phyloP scores from a whole-genome alignment of 768 basidiomycete genomes.

The Suillus clintonianus region DNA sequence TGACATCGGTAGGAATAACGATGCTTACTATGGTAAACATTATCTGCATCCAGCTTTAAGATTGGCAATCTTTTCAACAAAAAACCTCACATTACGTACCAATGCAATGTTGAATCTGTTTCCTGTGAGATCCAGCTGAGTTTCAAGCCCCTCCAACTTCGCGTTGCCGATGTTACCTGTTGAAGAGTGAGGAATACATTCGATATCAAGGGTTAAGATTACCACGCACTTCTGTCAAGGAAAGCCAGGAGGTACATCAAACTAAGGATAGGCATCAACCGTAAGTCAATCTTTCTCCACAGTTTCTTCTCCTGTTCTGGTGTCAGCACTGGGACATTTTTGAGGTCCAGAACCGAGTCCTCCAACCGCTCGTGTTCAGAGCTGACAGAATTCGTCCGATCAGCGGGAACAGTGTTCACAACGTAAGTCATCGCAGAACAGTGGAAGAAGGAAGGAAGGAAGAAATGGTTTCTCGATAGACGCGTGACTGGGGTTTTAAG shows the following conservation, averaged over 20 bases:
- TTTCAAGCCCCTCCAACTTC: conserved; percentile 57
- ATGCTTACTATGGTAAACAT: conserved; percentile 64
- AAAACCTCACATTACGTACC: conserved; percentile 42
- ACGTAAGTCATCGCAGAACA: background rate
- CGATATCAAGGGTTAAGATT: background rate
- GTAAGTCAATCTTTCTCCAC: conserved; percentile 57
- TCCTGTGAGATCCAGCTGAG: conserved; percentile 53
- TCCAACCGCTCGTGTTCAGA: background rate
- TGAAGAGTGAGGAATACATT: background rate
- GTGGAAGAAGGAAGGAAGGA: background rate
- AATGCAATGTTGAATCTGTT: conserved; percentile 66
- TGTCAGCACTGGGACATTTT: conserved; percentile 21
- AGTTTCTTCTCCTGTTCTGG: conserved; percentile 50
- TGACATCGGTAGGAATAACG: background rate
- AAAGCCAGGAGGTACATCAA: conserved; percentile 64
- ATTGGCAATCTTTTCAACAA: background rate
- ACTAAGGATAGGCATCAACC: conserved; percentile 56
- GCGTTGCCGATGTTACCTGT: conserved; percentile 49
- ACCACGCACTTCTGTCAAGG: conserved; percentile 53
- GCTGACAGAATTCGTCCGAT: background rate
- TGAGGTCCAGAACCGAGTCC: background rate
- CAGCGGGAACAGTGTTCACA: background rate
- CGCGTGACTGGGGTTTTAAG: background rate
- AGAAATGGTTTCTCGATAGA: background rate
- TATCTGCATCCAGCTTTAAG: conserved; percentile 38